Evolutionary conservation across 176 grass and related monocot genomes (phyloP), one percentile per base, ranked within the genome.

Genomic region (Oryza brachyantha): DNA sequence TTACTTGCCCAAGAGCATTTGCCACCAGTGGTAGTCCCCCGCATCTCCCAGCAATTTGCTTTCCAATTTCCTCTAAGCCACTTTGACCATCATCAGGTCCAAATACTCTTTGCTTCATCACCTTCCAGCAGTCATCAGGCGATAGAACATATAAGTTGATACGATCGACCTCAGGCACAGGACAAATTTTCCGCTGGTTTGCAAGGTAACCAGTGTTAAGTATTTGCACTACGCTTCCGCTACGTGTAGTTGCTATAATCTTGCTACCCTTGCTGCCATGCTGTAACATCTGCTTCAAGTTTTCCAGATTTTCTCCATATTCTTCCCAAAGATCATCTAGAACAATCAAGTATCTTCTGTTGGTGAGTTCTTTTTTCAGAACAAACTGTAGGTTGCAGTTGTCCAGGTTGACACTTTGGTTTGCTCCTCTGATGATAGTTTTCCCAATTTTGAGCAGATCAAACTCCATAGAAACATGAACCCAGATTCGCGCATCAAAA

Each of bases 11-110:
- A 68, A 88, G 78, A 71, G 77, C 61, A 0, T 78, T 74, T 5
- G 75, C 86, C 28, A 81, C 69, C 10, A 92, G 75, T 1, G 83
- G 90, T 40, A 86, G 25, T 8, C 90, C 86, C 3, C 37, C 57
- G 0, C 86, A 92, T 29, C 63, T 86, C 10, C 4, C 59, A 4
- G 88, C 43, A 0, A 88, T 88, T 60, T 88, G 14, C 37, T 7
- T 72, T 54, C 86, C 86, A 1, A 79, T 83, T 28, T 2, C 21
- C 59, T 76, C 28, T 14, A 84, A 75, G 29, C 0, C 17, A 61
- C 13, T 29, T 62, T 16, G 29, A 3, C 71, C 31, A 10, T 60
- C 13, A 62, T 37, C 17, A 67, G n/a, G 57, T 2, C n/a, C 2
- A 35, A 84, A 45, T 16, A 37, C 1, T 55, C 74, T 75, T 54